Percentiles rank a stretch among this genome's conserved stretches.
Evolutionary conservation across 2,329 filamentous ascomycete species (phyloP).

Genomic region (Pseudogymnoascus sp.): DNA sequence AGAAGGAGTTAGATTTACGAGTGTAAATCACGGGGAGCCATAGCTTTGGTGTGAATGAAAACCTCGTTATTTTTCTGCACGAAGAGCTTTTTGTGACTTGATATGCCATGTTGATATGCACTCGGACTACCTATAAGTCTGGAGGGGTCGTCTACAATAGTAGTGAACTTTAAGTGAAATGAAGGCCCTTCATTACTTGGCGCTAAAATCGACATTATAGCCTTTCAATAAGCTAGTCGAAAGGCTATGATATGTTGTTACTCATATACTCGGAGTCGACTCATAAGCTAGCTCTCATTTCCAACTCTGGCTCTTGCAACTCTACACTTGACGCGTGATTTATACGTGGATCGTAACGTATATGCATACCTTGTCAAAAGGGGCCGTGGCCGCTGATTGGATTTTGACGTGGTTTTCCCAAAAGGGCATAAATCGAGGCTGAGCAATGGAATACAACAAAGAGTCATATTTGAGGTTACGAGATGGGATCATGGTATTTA

Average conservation of each 20-base stretch:
- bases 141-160: too few species aligned
- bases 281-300: background rate
- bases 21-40: background rate
- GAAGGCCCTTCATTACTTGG: background rate
- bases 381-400: background rate
- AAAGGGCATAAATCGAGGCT: background rate
- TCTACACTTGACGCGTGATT: background rate
- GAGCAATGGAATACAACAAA: background rate
- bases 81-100: background rate
- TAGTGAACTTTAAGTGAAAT: background rate
- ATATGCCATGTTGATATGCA: background rate
- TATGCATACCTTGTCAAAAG: background rate
- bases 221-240: background rate
- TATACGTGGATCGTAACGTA: background rate
- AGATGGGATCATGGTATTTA: background rate
- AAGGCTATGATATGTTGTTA: background rate
- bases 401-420: background rate
- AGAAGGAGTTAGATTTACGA: background rate
- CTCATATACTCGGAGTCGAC: background rate
- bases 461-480: background rate
- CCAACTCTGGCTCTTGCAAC: background rate
- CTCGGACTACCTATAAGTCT: background rate
- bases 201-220: background rate
- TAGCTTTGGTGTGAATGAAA: background rate
- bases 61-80: background rate